Evolutionary conservation across 768 basidiomycete genomes (phyloP).

Genomic region (Mycena alexandri): DNA sequence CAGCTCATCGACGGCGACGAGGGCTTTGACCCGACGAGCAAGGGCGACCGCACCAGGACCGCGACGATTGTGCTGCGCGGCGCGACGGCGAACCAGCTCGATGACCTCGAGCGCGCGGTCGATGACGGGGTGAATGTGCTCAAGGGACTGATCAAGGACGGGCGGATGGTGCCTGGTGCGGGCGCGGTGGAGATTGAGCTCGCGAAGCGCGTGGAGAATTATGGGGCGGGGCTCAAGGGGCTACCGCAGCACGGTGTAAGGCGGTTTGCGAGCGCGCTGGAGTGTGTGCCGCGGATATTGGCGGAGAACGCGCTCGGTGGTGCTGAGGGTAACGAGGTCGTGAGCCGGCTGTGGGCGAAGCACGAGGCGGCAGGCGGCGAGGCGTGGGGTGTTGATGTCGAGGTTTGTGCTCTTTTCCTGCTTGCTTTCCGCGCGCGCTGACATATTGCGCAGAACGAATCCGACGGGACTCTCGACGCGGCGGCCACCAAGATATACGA

Average conservation of each 20-base stretch:
- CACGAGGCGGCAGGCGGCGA: conserved; percentile 84
- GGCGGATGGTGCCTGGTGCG: conserved; percentile 91
- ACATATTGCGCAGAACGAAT: conserved; percentile 67
- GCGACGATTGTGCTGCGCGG: conserved; percentile 96
- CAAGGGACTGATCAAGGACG: conserved; percentile 91
- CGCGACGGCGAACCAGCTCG: conserved; percentile 93
- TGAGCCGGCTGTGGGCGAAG: conserved; percentile 90
- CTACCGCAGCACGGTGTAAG: conserved; percentile 94
- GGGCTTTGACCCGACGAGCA: conserved; percentile 64
- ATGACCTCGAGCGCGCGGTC: conserved; percentile 95
- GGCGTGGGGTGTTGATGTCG: conserved; percentile 89
- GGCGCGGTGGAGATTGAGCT: conserved; percentile 96
- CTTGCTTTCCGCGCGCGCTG: conserved; percentile 11
- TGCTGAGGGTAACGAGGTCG: conserved; percentile 92
- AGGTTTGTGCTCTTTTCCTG: conserved; percentile 61
- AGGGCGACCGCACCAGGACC: conserved; percentile 83
- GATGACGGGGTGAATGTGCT: conserved; percentile 98
- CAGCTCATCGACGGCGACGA: conserved; percentile 79
- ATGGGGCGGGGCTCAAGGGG: conserved; percentile 90
- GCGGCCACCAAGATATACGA: conserved; percentile 81
- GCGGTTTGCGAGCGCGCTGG: conserved; percentile 89
- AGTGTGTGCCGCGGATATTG: conserved; percentile 91
- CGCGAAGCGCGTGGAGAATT: conserved; percentile 84
- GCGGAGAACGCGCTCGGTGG: conserved; percentile 96
- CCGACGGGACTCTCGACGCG: conserved; percentile 80